Percentiles rank a stretch among this genome's conserved stretches.
phyloP scores from a whole-genome alignment of 495 filamentous ascomycete genomes.

The Talaromyces trachyspermus region DNA sequence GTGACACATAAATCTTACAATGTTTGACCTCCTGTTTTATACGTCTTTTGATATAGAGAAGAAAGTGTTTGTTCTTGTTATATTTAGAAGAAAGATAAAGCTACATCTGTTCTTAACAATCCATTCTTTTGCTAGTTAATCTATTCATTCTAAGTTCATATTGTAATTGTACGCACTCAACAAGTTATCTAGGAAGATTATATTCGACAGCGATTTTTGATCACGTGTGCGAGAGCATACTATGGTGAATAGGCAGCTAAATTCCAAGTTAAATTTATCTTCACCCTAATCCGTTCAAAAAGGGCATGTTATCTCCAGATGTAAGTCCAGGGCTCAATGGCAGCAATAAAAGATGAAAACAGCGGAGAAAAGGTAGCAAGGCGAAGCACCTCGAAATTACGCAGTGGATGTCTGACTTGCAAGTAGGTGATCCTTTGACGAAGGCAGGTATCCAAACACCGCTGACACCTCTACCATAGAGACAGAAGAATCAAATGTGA shows the following conservation, averaged over 20 bases:
- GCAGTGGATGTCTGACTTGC: conserved; percentile 5
- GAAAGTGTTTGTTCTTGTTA: too few species aligned
- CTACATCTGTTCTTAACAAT: too few species aligned
- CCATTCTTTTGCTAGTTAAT: too few species aligned
- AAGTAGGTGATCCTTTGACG: not conserved
- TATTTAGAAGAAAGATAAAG: too few species aligned
- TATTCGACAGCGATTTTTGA: not conserved
- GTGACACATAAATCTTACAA: too few species aligned
- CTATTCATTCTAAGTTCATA: too few species aligned
- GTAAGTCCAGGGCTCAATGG: not conserved
- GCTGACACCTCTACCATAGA: not conserved
- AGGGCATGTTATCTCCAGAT: too few species aligned
- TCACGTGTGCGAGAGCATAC: not conserved
- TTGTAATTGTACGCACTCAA: not conserved
- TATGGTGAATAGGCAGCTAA: not conserved
- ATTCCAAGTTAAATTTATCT: not conserved
- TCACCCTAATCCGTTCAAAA: too few species aligned
- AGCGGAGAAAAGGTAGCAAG: not conserved
- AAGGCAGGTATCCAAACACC: not conserved
- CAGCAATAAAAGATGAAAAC: not conserved
- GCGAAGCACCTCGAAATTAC: not conserved
- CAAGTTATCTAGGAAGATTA: not conserved
- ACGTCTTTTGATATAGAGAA: too few species aligned
- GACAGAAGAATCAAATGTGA: conserved; percentile 2
- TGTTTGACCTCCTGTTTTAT: too few species aligned